Base-by-base conservation (phyloP, 2,329 filamentous ascomycete species). In the Periconia digitata region DNA sequence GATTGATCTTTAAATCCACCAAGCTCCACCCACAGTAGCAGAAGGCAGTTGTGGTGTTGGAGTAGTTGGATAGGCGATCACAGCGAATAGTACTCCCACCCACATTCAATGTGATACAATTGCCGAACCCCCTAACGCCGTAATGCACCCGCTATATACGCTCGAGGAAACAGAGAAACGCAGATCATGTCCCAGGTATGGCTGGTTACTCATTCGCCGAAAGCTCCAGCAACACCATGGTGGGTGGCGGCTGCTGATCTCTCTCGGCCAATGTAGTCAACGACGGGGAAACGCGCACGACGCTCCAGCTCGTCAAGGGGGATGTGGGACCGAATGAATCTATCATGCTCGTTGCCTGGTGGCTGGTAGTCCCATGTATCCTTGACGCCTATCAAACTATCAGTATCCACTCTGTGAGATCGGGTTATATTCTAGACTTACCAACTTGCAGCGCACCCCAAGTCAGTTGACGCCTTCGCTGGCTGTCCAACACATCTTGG, bases 331-430 rank as follows among this genome's bases (percentile, higher is more conserved):
- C 92, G 88, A 62, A 96, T 95, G 72, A 74, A 85, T 78, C 86
- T 87, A 56, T 83, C 77, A 40, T 79, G 76, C 21, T 85, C 87
- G 62, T 89, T 83, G 56, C 89, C 84, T 3, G 79, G 74, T 0
- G 90, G 90, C 73, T 92, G 82, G 72, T 87, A 88, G 72, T 96
- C 92, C 92, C 92, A 96, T 66, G 85, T 82, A 34, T 88, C 87
- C 43, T 60, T 59, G 15, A 59, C 61, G 23, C 63, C 59, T 58
- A 36, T 24, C 2, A 6, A 15, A n/a, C 15, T 24, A 43, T 60
- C 41, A 60, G 54, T 40, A 17, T 40, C 34, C 22, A 7, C 4
- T 6, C 8, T 13, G 29, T 34, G 21, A 35, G 10, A 40, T n/a
- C n/a, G n/a, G n/a, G 12, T 8, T 16, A 16, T n/a, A 27, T 6